Evolutionary conservation across 306 rosid genomes (phyloP), one percentile per base, ranked within the genome.

Genomic region (Senna siamea): DNA sequence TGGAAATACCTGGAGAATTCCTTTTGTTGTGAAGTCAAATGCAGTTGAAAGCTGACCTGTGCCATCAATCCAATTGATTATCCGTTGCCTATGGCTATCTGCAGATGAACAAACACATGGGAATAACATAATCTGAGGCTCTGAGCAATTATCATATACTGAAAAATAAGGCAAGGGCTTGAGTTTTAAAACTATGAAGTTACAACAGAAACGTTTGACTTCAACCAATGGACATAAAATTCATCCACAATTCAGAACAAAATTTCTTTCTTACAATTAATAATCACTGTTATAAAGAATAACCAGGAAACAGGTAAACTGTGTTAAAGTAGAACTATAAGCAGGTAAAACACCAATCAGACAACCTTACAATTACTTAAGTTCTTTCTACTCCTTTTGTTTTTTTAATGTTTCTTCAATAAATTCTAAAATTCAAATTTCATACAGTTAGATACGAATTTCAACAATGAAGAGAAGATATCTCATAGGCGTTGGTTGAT

Each of bases 11-110:
- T 93, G 98, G 55, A 91, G 96, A 79, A 93, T 79, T 68, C 98
- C 98, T 84, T 93, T 93, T n/a, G 96, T 89, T 65, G 98, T 93
- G 79, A 93, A 93, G 83, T 91, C 98, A 72, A 93, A 93, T 48
- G 97, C 98, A 77, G 92, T 77, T 72, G 98, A 86, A 76, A 86
- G 91, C 66, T 89, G 88, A 66, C 96, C 96, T 23, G 97, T 82
- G 76, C 88, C 84, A 85, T 93, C 86, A 70, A 93, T 91, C 98
- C 98, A 93, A 77, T 77, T 84, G 53, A 91, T 48, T 76, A 89
- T 85, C 80, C 81, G 81, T 52, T 93, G 96, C 59, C 98, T 88
- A 48, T 93, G 98, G 81, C 86, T 73, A 78, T 94, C 98, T 93
- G 93, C 81, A 78, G 6, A 70, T 11, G 32, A 62, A 38, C 17